Percentiles rank a stretch among this genome's conserved stretches.
phyloP scores from a whole-genome alignment of 495 filamentous ascomycete genomes.

The Ascodesmis nigricans region DNA sequence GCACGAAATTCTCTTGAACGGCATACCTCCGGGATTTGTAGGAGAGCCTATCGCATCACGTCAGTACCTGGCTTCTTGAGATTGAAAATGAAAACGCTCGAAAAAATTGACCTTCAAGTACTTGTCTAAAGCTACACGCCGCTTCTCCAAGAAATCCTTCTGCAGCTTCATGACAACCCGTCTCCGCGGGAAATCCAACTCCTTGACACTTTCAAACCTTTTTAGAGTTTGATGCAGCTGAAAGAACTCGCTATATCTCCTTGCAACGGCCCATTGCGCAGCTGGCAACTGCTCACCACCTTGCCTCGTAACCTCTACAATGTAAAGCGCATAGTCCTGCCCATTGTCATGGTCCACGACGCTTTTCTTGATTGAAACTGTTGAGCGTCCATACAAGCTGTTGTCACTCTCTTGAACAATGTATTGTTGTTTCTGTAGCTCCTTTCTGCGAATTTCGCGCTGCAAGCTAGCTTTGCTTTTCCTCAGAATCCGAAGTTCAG shows the following conservation, averaged over 20 bases:
- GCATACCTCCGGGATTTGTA: constrained; percentile 79
- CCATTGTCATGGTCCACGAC: constrained; percentile 86
- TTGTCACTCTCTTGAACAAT: constrained; percentile 96
- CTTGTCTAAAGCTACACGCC: constrained; percentile 56
- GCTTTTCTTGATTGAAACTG: constrained; percentile 70
- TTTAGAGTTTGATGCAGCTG: constrained; percentile 81
- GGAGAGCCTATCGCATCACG: constrained; percentile 34
- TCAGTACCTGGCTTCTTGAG: not conserved
- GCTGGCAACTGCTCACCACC: constrained; percentile 78
- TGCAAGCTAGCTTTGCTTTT: constrained; percentile 89
- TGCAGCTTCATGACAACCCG: constrained; percentile 92
- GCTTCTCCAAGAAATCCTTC: constrained; percentile 80
- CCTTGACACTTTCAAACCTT: constrained; percentile 64
- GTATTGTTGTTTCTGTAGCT: constrained; percentile 91
- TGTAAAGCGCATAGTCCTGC: constrained; percentile 80
- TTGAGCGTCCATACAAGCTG: constrained; percentile 79
- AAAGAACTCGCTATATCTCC: constrained; percentile 89
- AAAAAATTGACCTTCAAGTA: constrained; percentile 42
- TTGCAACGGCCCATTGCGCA: constrained; percentile 56
- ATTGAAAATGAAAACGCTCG: not conserved
- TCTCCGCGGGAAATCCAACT: constrained; percentile 76
- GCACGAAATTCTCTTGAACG: constrained; percentile 77
- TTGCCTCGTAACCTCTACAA: constrained; percentile 72
- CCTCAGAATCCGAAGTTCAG: constrained; percentile 73
- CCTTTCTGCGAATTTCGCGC: constrained; percentile 78